A percentile compares a stretch with the other conserved stretches of the same genome.
Conservation (phyloP, 2,329 filamentous ascomycete genomes). For the Pseudocercospora fuligena region DNA sequence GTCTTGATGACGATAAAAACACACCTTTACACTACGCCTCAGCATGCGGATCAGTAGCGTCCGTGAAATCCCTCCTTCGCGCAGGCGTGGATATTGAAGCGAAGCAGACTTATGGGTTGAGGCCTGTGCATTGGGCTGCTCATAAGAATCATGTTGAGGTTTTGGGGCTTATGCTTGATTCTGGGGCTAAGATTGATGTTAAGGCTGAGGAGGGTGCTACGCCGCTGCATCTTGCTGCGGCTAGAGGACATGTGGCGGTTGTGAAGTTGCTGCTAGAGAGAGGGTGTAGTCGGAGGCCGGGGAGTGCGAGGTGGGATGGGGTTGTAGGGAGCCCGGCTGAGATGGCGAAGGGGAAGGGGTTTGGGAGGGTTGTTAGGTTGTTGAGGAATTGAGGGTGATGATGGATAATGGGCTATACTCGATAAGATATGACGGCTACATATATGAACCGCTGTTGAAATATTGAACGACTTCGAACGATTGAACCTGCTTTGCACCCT, state of each 20-base stretch:
- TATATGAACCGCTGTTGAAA: too few relatives aligned
- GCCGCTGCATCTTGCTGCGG: conserved; percentile 36
- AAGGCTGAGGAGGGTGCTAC: conserved; percentile 30
- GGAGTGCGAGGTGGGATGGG: conserved; percentile 33
- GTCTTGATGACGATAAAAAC: conserved; percentile 33
- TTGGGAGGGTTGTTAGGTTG: conserved; percentile 19
- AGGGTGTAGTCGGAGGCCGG: conserved; percentile 24
- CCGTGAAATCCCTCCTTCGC: conserved; percentile 31
- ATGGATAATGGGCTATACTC: too few relatives aligned
- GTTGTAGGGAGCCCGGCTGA: conserved; percentile 32
- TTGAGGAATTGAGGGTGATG: conserved; percentile 5
- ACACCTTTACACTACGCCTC: conserved; percentile 39
- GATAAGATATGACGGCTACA: too few relatives aligned
- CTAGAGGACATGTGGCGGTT: conserved; percentile 32
- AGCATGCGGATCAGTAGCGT: conserved; percentile 29
- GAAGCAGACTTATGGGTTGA: conserved; percentile 33
- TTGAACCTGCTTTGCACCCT: too few relatives aligned
- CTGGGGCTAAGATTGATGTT: conserved; percentile 31
- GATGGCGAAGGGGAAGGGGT: conserved; percentile 36
- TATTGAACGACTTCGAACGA: too few relatives aligned
- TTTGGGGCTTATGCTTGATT: conserved; percentile 29
- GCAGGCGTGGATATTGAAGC: conserved; percentile 31
- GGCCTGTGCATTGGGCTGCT: conserved; percentile 36
- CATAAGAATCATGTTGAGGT: conserved; percentile 38
- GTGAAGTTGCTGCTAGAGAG: conserved; percentile 32